phyloP scores from a whole-genome alignment of 2,329 filamentous ascomycete genomes.

The Paraconiothyrium brasiliense region DNA sequence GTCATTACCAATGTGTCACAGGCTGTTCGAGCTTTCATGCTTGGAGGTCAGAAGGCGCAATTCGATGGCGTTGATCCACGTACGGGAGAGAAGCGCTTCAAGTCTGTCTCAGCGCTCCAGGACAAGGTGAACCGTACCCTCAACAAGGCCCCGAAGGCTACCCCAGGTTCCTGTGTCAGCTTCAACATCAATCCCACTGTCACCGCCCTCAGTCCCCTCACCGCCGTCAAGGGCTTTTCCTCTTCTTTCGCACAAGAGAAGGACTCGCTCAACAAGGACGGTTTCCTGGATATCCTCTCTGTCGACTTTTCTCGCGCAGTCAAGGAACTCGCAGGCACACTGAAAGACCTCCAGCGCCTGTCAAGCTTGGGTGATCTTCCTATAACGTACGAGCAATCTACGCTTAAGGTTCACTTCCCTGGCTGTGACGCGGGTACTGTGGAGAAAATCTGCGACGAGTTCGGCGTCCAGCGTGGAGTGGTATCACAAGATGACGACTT shows the following conservation, averaged over 20 bases:
- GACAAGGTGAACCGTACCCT: conserved; percentile 76
- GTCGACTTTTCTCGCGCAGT: conserved; percentile 87
- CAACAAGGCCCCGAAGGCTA: conserved; percentile 64
- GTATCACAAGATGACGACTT: conserved; percentile 84
- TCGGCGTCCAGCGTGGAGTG: conserved; percentile 82
- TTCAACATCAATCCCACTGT: conserved; percentile 90
- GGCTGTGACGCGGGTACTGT: conserved; percentile 87
- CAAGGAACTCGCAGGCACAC: conserved; percentile 80
- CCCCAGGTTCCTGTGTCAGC: conserved; percentile 84
- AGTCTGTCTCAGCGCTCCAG: conserved; percentile 77
- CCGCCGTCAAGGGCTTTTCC: conserved; percentile 64
- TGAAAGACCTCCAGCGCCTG: conserved; percentile 83
- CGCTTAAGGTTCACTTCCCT: conserved; percentile 85
- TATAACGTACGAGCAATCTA: conserved; percentile 73
- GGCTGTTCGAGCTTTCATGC: conserved; percentile 88
- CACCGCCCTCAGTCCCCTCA: conserved; percentile 82
- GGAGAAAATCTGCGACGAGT: conserved; percentile 83
- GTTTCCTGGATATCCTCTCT: conserved; percentile 84
- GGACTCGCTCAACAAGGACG: conserved; percentile 79
- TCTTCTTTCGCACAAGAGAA: conserved; percentile 49
- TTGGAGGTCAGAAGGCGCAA: conserved; percentile 88
- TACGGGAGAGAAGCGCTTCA: conserved; percentile 81
- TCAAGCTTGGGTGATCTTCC: conserved; percentile 84
- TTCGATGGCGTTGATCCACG: conserved; percentile 78
- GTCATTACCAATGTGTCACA: conserved; percentile 95